Percentiles rank a stretch among this genome's conserved stretches.
Conservation (phyloP, 768 basidiomycete genomes). For the Trametopsis cervina region DNA sequence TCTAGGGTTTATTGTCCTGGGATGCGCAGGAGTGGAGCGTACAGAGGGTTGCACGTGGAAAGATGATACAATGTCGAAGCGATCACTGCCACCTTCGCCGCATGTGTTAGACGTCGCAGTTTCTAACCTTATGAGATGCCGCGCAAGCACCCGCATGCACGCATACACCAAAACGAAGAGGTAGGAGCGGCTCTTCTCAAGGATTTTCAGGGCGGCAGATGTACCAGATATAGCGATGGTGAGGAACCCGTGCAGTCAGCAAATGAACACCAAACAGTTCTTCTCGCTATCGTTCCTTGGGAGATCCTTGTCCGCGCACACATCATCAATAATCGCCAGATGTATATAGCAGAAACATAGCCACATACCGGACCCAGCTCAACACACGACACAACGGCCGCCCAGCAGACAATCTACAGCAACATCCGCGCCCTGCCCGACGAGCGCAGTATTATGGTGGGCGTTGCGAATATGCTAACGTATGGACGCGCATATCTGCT, state of each 20-base stretch:
- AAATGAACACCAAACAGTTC: slow-evolving; percentile 68
- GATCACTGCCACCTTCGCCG: slow-evolving; percentile 76
- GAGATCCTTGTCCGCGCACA: slow-evolving; percentile 39
- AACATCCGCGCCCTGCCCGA: slow-evolving; percentile 67
- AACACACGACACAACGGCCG: slow-evolving; percentile 56
- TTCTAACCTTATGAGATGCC: slow-evolving; percentile 55
- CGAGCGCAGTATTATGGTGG: slow-evolving; percentile 55
- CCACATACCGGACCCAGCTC: slow-evolving; percentile 61
- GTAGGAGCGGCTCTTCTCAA: too few relatives aligned
- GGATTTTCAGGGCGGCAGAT: slow-evolving; percentile 51
- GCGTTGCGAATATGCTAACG: slow-evolving; percentile 64
- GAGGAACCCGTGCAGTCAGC: slow-evolving; percentile 52
- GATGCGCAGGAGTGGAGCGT: too few relatives aligned
- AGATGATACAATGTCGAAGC: too few relatives aligned
- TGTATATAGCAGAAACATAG: too few relatives aligned
- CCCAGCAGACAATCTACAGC: slow-evolving; percentile 66
- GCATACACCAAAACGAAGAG: neutral
- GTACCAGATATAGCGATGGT: slow-evolving; percentile 50
- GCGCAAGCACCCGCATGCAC: neutral
- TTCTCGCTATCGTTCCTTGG: slow-evolving; percentile 72
- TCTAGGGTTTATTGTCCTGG: too few relatives aligned
- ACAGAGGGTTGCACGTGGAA: too few relatives aligned
- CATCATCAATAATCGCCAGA: neutral
- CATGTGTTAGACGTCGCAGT: slow-evolving; percentile 59
- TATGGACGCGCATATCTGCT: neutral